Base-by-base conservation (phyloP, 1,139 yeast genomes). In the Suhomyces chickasaworum region DNA sequence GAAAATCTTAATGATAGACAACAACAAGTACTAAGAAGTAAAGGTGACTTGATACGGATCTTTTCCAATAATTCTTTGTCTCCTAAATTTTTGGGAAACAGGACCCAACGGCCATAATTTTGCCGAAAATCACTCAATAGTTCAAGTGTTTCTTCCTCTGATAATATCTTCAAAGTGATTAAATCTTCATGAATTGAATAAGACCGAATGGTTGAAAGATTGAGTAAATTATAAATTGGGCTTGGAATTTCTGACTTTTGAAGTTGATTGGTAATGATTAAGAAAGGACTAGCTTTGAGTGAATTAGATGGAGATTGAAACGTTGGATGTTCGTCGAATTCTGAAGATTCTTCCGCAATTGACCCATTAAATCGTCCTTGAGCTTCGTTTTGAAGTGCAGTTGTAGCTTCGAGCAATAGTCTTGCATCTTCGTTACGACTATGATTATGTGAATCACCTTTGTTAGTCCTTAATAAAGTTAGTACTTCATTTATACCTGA, bases 61-160 rank as follows among this genome's bases (percentile, higher is more conserved):
- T 78, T 64, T n/a, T 71, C 77, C 8, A 86, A 69, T 32, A 87
- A 65, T 20, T 66, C 71, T 16, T 68, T 76, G 0, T 85, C 75
- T 1, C 82, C 65, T 32, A 79, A 61, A 20, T 69, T 69, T 37
- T 78, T 75, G 0, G 93, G 90, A 45, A 87, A 81, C 48, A 88
- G 83, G 3, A 86, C 84, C 95, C 95, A 87, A 34, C 88, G 70
- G 8, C 90, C 89, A 57, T 84, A 86, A 56, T 86, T 77, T 47
- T 82, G 77, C 41, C 87, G 68, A 59, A 87, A 87, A 45, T 78
- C 79, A 44, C 74, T 73, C 53, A 87, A 64, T 34, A 86, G 63
- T 29, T 71, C 73, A 7, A 74, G 57, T 0, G 80, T 80, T 54
- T 84, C 83, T 3, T 64, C 63, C 40, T 73, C 62, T 0, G 81